Conservation (phyloP, 306 rosid species). For the cucumber (Cucumis sativus) region DNA sequence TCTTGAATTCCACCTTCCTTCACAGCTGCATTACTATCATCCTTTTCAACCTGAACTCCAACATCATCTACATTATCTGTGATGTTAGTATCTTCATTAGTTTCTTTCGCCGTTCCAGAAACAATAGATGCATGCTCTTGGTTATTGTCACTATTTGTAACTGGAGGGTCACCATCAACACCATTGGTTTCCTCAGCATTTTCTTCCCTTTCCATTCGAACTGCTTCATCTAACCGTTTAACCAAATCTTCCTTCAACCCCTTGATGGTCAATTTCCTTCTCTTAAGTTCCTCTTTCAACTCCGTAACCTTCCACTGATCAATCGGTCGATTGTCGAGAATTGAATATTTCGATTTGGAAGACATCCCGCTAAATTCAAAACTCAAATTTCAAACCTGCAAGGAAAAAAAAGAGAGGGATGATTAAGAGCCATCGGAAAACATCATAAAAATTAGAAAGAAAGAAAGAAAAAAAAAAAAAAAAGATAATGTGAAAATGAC, state of each 20-base stretch:
- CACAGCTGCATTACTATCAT: constrained; percentile 16
- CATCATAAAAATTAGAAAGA: background rate
- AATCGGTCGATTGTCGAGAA: constrained; percentile 62
- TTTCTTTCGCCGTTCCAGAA: constrained; percentile 17
- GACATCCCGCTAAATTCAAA: constrained; percentile 46
- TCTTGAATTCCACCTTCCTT: constrained; percentile 25
- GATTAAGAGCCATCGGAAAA: background rate
- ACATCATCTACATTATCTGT: constrained; percentile 16
- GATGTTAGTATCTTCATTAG: constrained; percentile 15
- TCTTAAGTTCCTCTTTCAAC: constrained; percentile 83
- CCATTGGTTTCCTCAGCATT: constrained; percentile 26
- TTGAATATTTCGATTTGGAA: constrained; percentile 35
- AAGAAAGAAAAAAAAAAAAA: background rate
- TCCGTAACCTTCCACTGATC: constrained; percentile 90
- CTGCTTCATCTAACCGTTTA: constrained; percentile 63
- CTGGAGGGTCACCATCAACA: constrained; percentile 10
- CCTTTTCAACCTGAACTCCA: constrained; percentile 18
- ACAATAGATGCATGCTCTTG: constrained; percentile 8
- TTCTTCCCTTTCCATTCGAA: constrained; percentile 44
- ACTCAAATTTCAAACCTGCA: constrained; percentile 30
- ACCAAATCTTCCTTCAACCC: constrained; percentile 92
- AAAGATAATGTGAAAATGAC: constrained; percentile 15
- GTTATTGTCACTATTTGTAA: constrained; percentile 14
- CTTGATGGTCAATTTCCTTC: constrained; percentile 47
- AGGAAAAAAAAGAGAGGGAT: background rate